Base-by-base conservation (phyloP, 192 early-diverging fungal genomes). In the Oehlia diaphana region DNA sequence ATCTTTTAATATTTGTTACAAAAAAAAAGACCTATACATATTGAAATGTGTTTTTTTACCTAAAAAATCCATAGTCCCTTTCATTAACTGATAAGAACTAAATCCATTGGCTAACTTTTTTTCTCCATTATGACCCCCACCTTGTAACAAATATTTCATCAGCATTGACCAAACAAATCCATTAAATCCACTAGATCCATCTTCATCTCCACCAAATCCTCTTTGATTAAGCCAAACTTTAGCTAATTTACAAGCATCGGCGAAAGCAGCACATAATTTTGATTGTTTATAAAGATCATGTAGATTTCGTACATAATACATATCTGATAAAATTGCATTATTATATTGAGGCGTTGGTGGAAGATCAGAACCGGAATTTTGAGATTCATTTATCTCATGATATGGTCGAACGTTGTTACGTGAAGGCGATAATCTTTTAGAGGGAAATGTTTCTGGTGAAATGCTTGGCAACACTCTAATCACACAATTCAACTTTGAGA, bases 271-370 rank as follows among this genome's bases (percentile, higher is more conserved):
- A 69, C 93, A 94, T 63, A 80, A 84, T 72, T 94, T 91, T 61
- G 85, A 82, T 26, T 95, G 93, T 76, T 92, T 88, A 75, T 95
- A 92, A 37, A 98, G 83, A 61, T 90, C 91, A 71, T 92, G 90
- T 85, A 97, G 86, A 85, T 96, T 93, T 26, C 90, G 81, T 13
- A 93, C 87, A 63, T 92, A 87, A 76, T 89, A 80, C 21, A 91
- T 92, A 75, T 99, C 98, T 75, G 87, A 84, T 69, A 96, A 85
- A 44, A 99, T 76, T 7, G 92, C 88, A 2, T 93, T 89, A 83
- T 97, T 99, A 88, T 98, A 98, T 71, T 91, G 93, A 35, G 96
- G 95, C 23, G 97, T 99, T 0, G 96, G 82, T 5, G 89, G 84
- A 31, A 90, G 80, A 14, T 49, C 42, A 9, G 4, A 33, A 16